phyloP scores from a whole-genome alignment of 2,329 filamentous ascomycete species.

The Cladosporium sp. region DNA sequence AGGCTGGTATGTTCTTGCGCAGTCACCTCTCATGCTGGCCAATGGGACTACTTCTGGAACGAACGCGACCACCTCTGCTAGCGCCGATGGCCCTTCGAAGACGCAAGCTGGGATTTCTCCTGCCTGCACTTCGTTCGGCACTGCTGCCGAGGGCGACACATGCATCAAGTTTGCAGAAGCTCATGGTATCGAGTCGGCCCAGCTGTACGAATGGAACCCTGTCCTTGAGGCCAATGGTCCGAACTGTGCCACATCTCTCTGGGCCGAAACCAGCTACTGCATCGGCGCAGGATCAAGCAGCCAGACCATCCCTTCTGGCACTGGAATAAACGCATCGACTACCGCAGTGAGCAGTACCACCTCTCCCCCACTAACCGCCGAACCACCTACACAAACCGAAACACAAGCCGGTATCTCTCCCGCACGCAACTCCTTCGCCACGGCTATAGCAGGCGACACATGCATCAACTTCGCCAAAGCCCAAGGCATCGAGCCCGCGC shows the following conservation, averaged over 20 bases:
- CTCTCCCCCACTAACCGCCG: neutral
- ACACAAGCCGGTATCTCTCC: conserved; percentile 30
- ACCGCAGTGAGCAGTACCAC: neutral
- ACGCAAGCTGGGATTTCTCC: conserved; percentile 30
- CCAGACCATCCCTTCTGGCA: neutral
- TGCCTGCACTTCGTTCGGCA: conserved; percentile 27
- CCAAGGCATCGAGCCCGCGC: conserved; percentile 1
- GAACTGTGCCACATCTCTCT: conserved; percentile 19
- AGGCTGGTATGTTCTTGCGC: conserved; percentile 11
- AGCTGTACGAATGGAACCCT: conserved; percentile 21
- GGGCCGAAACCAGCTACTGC: conserved; percentile 20
- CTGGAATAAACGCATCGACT: neutral
- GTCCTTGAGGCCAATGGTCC: conserved; percentile 17
- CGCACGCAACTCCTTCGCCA: conserved; percentile 27
- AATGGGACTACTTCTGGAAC: neutral
- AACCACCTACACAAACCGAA: neutral
- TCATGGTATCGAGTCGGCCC: neutral
- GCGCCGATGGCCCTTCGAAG: neutral
- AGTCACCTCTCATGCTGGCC: neutral
- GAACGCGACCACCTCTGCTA: conserved; percentile 6
- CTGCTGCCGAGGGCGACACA: neutral
- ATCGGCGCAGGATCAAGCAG: neutral
- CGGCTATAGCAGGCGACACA: neutral
- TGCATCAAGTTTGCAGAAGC: conserved; percentile 1
- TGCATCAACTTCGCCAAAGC: conserved; percentile 5